Evolutionary conservation across 768 basidiomycete genomes (phyloP), one percentile per base, ranked within the genome.

Genomic region (Lactarius sp.): DNA sequence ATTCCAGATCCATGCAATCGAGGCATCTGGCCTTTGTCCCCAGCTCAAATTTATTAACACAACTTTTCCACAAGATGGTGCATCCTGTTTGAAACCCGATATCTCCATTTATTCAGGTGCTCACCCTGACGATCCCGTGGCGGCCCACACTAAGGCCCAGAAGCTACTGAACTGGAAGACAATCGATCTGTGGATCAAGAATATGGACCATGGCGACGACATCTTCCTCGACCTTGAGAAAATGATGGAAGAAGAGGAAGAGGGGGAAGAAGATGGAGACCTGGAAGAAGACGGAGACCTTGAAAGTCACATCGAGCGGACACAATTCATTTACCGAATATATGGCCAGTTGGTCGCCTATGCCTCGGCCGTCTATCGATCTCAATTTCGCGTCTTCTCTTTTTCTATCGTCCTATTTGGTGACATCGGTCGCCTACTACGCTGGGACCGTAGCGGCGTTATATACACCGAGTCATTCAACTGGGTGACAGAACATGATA

Each of bases 401-500:
- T 59, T 59, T 20, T 27, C 50, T 8, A 27, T 63, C 49, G n/a
- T 58, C 14, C 37, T 64, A 4, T 53, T 51, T 18, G 58, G 46
- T 2, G n/a, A 51, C 2, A 31, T 14, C 14, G 63, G 58, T 31
- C 59, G 63, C 14, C 36, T 60, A 9, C 33, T 65, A n/a, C 39
- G 59, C 5, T 65, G 64, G 64, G 59, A 65, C 8, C 53, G 59
- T 33, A 54, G 51, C 4, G 64, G 52, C 0, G 47, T 33, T 2
- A 50, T 64, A 37, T 58, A 59, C 34, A 55, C 62, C 12, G 37
- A 64, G 39, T 4, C 10, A 22, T 64, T 64, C 36, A 36, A 64
- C 33, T 64, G 54, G 36, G 20, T 20, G 1, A 33, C 16, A 12
- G 9, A 55, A 14, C 58, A 37, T 7, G 52, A 60, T 10, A 42